phyloP scores from a whole-genome alignment of 768 basidiomycete genomes.

The Chlorophyllum brunneum region DNA sequence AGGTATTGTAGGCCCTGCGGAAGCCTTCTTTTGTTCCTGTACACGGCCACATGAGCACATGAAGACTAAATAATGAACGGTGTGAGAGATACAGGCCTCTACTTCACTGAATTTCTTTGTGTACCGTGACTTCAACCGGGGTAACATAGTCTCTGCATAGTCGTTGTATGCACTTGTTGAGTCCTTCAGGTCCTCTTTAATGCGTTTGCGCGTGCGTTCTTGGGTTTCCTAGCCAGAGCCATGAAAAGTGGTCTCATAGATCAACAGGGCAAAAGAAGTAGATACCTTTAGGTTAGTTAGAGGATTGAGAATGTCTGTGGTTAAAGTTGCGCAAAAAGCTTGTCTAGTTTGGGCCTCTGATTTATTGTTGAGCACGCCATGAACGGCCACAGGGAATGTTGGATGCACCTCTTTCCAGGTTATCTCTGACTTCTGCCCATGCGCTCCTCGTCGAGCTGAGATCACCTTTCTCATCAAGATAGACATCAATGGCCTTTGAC shows the following conservation, averaged over 20 bases:
- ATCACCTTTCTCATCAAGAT: constrained; percentile 69
- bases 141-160: constrained; percentile 74
- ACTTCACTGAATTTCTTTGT: constrained; percentile 83
- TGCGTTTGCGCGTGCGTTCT: constrained; percentile 85
- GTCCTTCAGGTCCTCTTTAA: constrained; percentile 87
- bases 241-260: neutral
- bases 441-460: constrained; percentile 61
- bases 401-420: constrained; percentile 69
- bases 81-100: constrained; percentile 49
- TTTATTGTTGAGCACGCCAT: constrained; percentile 6
- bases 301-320: constrained; percentile 68
- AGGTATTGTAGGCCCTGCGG: constrained; percentile 31
- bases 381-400: neutral
- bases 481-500: constrained; percentile 64
- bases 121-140: constrained; percentile 77
- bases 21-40: constrained; percentile 64
- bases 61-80: neutral
- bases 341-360: constrained; percentile 79
- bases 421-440: constrained; percentile 85
- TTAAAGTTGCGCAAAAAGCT: constrained; percentile 72
- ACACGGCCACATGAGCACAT: neutral
- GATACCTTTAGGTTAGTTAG: constrained; percentile 64
- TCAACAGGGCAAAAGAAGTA: neutral
- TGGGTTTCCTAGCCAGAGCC: constrained; percentile 66
- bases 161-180: constrained; percentile 76